Evolutionary conservation across 2,329 filamentous ascomycete species (phyloP), one percentile per base, ranked within the genome.

Genomic region (Talaromyces sp.): DNA sequence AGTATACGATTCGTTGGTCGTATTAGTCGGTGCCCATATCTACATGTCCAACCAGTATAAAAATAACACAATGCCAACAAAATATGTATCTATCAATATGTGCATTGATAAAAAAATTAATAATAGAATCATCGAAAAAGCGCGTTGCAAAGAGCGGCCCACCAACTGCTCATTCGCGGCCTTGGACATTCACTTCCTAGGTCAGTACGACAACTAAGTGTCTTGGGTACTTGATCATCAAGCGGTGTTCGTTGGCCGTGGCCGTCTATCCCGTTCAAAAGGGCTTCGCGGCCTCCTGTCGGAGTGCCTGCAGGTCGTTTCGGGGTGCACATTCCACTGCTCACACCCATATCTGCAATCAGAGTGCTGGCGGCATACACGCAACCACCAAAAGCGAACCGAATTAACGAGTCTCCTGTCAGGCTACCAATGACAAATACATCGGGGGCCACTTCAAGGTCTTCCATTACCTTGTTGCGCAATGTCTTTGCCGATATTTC

Each of bases 341-440:
- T 62, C 56, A 5, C 59, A 54, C 38, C 66, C 63, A 4, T 64
- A 56, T 26, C 67, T 62, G 52, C 64, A 29, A 81, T 75, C 21
- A 86, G 78, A 62, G 77, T 80, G 4, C 83, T 81, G 4, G 83
- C 84, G 4, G 81, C 78, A 66, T 82, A 83, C 8, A 82, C 79
- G 64, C 84, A 86, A 5, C 83, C 81, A 2, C 84, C 84, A 29
- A 85, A 82, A 9, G 83, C 82, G 66, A 85, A 85, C 1, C 84
- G 76, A 27, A 87, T 81, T 3, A 87, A 73, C 2, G 83, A 85
- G 68, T 87, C 84, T 4, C 84, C 84, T 0, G 84, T 84, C 55
- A 87, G 66, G 64, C 83, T 86, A 11, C 84, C 84, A 41, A 82
- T 81, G 50, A 84, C 78, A 68, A 84, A 86, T 31, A 86, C 75